Evolutionary conservation across 306 rosid species (phyloP), one percentile per base, ranked within the genome.

Genomic region (Gillenia trifoliata): DNA sequence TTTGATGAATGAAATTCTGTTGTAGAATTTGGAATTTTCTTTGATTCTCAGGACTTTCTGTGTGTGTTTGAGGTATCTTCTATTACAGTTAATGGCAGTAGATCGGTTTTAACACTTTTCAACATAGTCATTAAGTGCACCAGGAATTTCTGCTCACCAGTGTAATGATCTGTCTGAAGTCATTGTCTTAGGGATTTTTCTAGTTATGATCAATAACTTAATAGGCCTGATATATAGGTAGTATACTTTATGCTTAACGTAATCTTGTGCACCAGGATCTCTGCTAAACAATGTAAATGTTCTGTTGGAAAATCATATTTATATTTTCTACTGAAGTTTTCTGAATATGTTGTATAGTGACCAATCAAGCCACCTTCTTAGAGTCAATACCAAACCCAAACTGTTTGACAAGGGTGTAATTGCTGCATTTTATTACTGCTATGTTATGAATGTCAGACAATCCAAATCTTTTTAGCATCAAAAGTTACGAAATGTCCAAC

Each of bases 401-500:
- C 47, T 41, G 11, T 13, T 41, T 41, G 47, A 41, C 15, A 8
- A 40, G 45, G 11, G 45, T 40, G 11, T 40, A 40, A 40, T 40
- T 41, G 3, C 47, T 9, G 12, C 47, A 9, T 41, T 9, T 41
- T 11, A 15, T 41, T 41, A 41, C 16, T 9, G 47, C 47, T 41
- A 41, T 11, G 47, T 41, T 41, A 4, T 41, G 47, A 41, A 41
- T 11, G 13, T 41, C 3, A 41, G 47, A 41, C 56, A 25, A 15
- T 67, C 55, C 36, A 68, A 74, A 34, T 11, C 33, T 45, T 69
- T 71, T 25, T 54, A 54, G 2, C 8, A 54, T n/a, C 26, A 54
- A 49, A 25, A 12, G 5, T 68, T 68, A 28, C 19, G 31, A 38
- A 59, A 75, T 57, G 79, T 20, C 70, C 47, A 6, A 55, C 76